Evolutionary conservation across 768 basidiomycete species (phyloP), one percentile per base, ranked within the genome.

Genomic region (Rossbeevera mucosa): DNA sequence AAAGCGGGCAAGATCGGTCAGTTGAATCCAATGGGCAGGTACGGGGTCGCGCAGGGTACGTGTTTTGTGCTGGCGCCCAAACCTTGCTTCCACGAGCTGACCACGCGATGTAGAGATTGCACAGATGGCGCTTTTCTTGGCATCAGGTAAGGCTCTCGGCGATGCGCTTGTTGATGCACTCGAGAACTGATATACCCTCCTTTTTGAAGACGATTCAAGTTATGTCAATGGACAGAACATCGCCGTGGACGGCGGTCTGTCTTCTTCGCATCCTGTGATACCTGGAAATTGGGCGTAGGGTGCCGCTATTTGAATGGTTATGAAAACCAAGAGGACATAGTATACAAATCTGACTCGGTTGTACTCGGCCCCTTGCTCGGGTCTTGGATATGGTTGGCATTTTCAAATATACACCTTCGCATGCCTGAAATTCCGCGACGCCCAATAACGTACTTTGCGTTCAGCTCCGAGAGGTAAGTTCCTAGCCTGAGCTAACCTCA

Each of bases 201-300:
- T 30, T 28, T 31, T 28, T 45, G 9, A 64, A 91, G 91, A 93
- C 59, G 89, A 91, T 56, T 85, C 91, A 1, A 93, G 91, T 69
- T 94, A 93, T 68, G 82, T 97, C 51, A 96, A 94, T 63, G 94
- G 91, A 14, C 89, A 94, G 63, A 86, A 84, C 60, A 77, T 91
- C 26, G 85, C 86, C 0, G 86, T 93, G 26, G 94, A 95, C 59
- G 94, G 94, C 7, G 94, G 91, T 1, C 68, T 95, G 53, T 85
- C 88, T 11, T 74, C 85, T 22, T 91, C 90, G 0, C 80, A 83
- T 60, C 92, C 91, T 5, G 84, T 91, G 7, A 71, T 87, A 7
- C 87, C 89, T 4, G 91, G 91, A 1, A 79, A 82, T 64, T 80
- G 80, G 79, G 76, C 74, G n/a, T 89, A 59, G 72, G 33, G 47